Conservation (phyloP, 805 yeast genomes). For the Priceomyces medius region DNA sequence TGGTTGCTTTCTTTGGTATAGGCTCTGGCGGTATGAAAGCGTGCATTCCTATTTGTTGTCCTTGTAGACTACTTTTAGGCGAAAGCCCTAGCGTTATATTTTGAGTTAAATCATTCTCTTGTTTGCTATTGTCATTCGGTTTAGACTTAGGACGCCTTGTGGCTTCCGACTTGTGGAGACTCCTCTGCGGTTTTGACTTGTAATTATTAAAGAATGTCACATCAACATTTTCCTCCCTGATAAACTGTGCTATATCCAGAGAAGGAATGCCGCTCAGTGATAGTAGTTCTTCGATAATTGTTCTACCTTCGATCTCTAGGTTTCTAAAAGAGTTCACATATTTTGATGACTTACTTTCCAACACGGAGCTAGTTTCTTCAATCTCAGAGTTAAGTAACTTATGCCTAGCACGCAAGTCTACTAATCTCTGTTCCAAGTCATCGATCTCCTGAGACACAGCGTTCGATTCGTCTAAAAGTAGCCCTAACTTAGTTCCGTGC, state of each 20-base stretch:
- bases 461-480: conserved; percentile 31
- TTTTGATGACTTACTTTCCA: conserved; percentile 48
- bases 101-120: not conserved
- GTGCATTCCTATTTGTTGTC: conserved; percentile 13
- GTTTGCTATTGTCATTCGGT: not conserved
- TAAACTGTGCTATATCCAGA: conserved; percentile 15
- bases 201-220: conserved; percentile 25
- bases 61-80: too few species aligned
- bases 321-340: conserved; percentile 41
- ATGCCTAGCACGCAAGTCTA: conserved; percentile 32
- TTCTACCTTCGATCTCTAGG: conserved; percentile 38
- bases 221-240: conserved; percentile 23
- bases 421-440: conserved; percentile 35
- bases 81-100: too few species aligned
- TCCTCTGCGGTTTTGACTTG: not conserved
- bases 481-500: conserved; percentile 42
- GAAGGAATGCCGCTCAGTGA: conserved; percentile 21
- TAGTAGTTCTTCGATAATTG: conserved; percentile 29
- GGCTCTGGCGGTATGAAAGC: conserved; percentile 11
- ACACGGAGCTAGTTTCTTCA: conserved; percentile 45
- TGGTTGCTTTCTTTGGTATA: not conserved
- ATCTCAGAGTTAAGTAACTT: conserved; percentile 37
- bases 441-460: conserved; percentile 38
- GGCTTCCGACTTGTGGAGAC: not conserved
- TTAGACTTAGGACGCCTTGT: not conserved